Conservation (phyloP, 2,329 filamentous ascomycete genomes). For the Paecilomyces formosus region DNA sequence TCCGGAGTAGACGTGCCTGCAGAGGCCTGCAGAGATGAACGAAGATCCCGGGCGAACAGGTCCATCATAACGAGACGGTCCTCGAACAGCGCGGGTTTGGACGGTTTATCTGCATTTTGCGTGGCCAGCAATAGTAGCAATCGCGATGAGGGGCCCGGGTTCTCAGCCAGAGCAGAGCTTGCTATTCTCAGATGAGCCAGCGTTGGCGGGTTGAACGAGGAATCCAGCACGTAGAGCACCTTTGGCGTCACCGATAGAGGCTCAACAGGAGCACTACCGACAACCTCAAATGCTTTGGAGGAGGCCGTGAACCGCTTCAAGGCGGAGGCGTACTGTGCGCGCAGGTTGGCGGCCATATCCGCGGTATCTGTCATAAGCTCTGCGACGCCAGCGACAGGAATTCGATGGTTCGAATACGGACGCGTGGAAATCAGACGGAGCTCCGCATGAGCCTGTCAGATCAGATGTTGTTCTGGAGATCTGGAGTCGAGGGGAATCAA, state of each 20-base stretch:
- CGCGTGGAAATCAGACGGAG: background rate
- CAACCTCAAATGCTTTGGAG: conserved; percentile 23
- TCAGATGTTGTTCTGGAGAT: background rate
- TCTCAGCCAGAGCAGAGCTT: conserved; percentile 42
- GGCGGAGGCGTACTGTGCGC: conserved; percentile 30
- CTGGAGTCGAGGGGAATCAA: background rate
- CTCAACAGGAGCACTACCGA: conserved; percentile 18
- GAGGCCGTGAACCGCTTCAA: conserved; percentile 39
- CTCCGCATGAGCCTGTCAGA: background rate
- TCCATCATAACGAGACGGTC: conserved; percentile 44
- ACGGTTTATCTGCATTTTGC: conserved; percentile 58
- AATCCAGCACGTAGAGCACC: conserved; percentile 58
- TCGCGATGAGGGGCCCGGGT: conserved; percentile 24
- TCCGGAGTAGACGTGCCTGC: conserved; percentile 5
- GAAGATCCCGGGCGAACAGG: conserved; percentile 37
- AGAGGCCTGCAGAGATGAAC: conserved; percentile 17
- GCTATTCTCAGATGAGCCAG: conserved; percentile 52
- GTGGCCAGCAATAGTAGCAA: conserved; percentile 55
- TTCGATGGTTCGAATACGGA: background rate
- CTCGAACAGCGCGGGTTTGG: conserved; percentile 41
- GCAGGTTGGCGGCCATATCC: conserved; percentile 17
- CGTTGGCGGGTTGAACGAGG: conserved; percentile 60
- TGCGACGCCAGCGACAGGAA: background rate
- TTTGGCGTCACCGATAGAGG: conserved; percentile 11
- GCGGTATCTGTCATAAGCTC: background rate